Base-by-base conservation (phyloP, 169 alveolate genomes). In the Eimeria necatrix region DNA sequence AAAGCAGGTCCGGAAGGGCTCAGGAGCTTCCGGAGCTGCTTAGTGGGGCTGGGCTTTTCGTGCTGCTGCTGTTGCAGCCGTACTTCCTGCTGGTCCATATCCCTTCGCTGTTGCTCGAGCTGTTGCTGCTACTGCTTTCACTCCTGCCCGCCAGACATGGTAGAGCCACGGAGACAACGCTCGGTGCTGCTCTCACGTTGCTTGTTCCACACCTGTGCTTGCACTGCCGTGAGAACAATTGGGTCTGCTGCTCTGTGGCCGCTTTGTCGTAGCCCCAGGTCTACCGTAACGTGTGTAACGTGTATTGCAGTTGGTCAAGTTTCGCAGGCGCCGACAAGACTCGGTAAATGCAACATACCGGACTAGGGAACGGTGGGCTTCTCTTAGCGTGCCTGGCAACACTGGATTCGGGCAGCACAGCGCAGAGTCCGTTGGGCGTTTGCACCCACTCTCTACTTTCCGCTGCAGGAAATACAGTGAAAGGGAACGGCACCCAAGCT, bases 1-100 rank as follows among this genome's bases (percentile, higher is more conserved):
- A 24, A 68, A 53, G 90, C 90, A 80, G 32, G 73, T 3, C 16
- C 73, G 20, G 14, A 22, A 56, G 18, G 52, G 56, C n/a, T 80
- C 90, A 53, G 90, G 71, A 20, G 90, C 52, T 4, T 49, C 52
- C 68, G 26, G 20, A 4, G 91, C 76, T 53, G 91, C 91, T 26
- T 59, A 41, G 91, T 22, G 46, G 76, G 76, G 41, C 22, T 53
- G 32, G 76, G 16, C 48, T 56, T 74, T 4, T 53, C 76, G 26
- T 12, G 59, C 46, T 83, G 32, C 46, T 32, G 78, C 91, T 59
- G 53, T 0, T 20, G 48, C 78, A 56, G 91, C 78, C 26, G 68
- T 52, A 24, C 61, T 2, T n/a, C 46, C 80, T 68, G 22, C 2
- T 22, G 41, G 41, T 68, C 80, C 0, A 32, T 32, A 32, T 32